These are phyloP conservation scores for Aspergillus sp. DNA, from an alignment of 2,329 filamentous ascomycete genomes.

Conservation along the genomic window DNA sequence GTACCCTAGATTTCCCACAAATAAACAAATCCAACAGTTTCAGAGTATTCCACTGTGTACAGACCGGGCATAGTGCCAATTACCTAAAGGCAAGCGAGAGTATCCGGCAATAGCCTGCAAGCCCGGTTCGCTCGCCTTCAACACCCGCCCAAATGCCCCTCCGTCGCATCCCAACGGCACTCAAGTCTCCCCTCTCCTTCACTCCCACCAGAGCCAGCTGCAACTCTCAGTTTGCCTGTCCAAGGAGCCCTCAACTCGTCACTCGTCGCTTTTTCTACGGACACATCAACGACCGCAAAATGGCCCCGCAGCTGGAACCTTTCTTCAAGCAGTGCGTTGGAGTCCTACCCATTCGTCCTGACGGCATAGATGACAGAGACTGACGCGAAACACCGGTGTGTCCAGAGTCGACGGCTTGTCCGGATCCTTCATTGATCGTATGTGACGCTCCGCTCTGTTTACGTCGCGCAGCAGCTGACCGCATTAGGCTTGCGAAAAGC, in stretches of 20 bases:
- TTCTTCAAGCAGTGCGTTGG: conserved; percentile 69
- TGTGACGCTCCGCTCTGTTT: conserved; percentile 11
- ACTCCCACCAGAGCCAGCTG: conserved; percentile 1
- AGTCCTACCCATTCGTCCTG: neutral
- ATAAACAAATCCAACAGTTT: too few relatives aligned
- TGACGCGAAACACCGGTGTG: conserved; percentile 3
- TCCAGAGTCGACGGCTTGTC: conserved; percentile 62
- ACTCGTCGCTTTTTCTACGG: conserved; percentile 35
- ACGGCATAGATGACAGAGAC: conserved; percentile 1
- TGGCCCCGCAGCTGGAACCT: conserved; percentile 82
- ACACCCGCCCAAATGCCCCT: conserved; percentile 25
- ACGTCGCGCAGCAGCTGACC: conserved; percentile 6
- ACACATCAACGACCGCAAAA: conserved; percentile 47
- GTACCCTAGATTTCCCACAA: too few relatives aligned
- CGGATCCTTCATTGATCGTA: conserved; percentile 74
- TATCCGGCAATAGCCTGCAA: too few relatives aligned
- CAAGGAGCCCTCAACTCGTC: conserved; percentile 7
- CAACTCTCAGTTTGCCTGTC: conserved; percentile 2
- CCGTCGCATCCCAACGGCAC: conserved; percentile 18
- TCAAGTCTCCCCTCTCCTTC: conserved; percentile 2
- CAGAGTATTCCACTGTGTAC: too few relatives aligned
- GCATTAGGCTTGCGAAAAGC: conserved; percentile 61
- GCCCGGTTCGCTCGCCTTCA: too few relatives aligned
- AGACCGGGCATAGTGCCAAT: too few relatives aligned
- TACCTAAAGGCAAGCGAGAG: too few relatives aligned